These are phyloP conservation scores for Verticillium klebahnii DNA, from an alignment of 2,329 filamentous ascomycete genomes.

Conservation along the genomic window DNA sequence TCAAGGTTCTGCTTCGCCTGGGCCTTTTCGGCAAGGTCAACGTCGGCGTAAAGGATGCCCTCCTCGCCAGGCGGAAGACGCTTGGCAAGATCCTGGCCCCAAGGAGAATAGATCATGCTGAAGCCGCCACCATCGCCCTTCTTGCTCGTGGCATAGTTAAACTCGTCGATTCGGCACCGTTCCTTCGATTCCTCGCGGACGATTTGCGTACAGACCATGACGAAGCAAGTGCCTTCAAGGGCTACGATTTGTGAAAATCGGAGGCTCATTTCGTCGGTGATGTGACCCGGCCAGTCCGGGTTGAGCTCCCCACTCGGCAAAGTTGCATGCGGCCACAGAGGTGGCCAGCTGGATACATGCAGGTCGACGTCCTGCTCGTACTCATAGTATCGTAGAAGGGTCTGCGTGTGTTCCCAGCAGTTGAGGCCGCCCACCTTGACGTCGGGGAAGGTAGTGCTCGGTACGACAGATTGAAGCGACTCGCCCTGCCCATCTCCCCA, in stretches of 20 bases:
- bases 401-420: slow-evolving; percentile 46
- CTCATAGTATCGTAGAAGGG: slow-evolving; percentile 16
- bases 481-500: slow-evolving; percentile 55
- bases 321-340: slow-evolving; percentile 18
- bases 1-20: slow-evolving; percentile 9
- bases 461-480: slow-evolving; percentile 47
- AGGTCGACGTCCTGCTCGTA: slow-evolving; percentile 22
- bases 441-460: slow-evolving; percentile 28
- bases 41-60: slow-evolving; percentile 30
- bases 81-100: slow-evolving; percentile 22
- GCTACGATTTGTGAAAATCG: slow-evolving; percentile 35
- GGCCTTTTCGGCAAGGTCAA: slow-evolving; percentile 22
- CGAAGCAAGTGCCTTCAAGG: slow-evolving; percentile 39
- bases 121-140: slow-evolving; percentile 18
- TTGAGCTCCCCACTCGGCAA: slow-evolving; percentile 23
- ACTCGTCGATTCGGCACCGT: slow-evolving; percentile 13
- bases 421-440: slow-evolving; percentile 50
- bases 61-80: slow-evolving; percentile 20
- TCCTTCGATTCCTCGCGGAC: slow-evolving; percentile 31
- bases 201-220: slow-evolving; percentile 33
- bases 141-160: slow-evolving; percentile 2
- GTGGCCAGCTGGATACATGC: slow-evolving; percentile 23
- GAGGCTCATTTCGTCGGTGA: slow-evolving; percentile 27
- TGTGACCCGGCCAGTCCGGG: slow-evolving; percentile 28
- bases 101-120: slow-evolving; percentile 25